phyloP scores from a whole-genome alignment of 371 early-diverging fungal genomes.

The Rhizopus arrhizus region DNA sequence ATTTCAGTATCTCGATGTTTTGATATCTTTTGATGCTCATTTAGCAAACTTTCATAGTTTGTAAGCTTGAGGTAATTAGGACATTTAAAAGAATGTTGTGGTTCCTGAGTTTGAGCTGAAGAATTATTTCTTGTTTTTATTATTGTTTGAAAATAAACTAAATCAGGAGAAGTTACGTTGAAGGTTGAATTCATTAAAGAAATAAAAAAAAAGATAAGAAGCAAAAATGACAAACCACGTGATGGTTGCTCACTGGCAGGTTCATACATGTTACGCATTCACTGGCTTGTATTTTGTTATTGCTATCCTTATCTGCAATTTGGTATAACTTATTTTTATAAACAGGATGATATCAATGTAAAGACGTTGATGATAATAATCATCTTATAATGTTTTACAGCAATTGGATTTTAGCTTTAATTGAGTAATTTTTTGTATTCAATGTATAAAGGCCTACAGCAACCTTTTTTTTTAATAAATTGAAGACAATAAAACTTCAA shows the following conservation, averaged over 20 bases:
- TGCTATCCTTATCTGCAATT: too few relatives aligned
- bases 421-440: too few relatives aligned
- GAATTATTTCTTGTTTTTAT: not conserved
- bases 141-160: conserved; percentile 5
- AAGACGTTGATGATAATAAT: too few relatives aligned
- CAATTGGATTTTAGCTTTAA: too few relatives aligned
- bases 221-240: not conserved
- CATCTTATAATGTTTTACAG: too few relatives aligned
- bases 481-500: too few relatives aligned
- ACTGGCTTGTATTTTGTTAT: too few relatives aligned
- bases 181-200: conserved; percentile 7
- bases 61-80: conserved; percentile 45
- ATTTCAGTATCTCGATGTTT: conserved; percentile 5
- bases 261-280: too few relatives aligned
- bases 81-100: conserved; percentile 32
- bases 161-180: conserved; percentile 17
- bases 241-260: not conserved
- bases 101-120: conserved; percentile 7
- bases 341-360: too few relatives aligned
- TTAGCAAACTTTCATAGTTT: conserved; percentile 29
- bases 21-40: conserved; percentile 32
- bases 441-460: too few relatives aligned
- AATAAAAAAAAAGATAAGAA: not conserved
- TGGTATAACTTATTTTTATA: too few relatives aligned
- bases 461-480: too few relatives aligned